Base-by-base conservation (phyloP, 179 eudicot species). In the Dionaea muscipula region DNA sequence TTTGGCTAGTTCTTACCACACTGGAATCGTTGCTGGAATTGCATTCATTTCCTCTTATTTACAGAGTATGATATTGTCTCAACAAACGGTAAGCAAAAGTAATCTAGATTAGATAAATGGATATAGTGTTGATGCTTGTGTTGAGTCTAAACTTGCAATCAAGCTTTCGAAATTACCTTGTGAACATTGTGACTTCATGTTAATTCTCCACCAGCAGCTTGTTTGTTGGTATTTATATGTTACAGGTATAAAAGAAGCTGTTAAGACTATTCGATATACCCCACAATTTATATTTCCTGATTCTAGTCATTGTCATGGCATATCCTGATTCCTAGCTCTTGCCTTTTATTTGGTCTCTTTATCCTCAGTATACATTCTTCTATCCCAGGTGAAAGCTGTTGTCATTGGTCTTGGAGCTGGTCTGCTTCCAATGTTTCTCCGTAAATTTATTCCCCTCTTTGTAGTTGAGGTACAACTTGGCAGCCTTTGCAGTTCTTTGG, bases 361-460 rank as follows among this genome's bases (percentile, higher is more conserved):
- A 11, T 4, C 15, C 43, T 38, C 14, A 38, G 12, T 38, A n/a
- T 43, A 18, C 21, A 18, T 43, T 43, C 8, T 54, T 48, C 20
- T 58, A 27, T 67, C 21, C 22, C 77, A 87, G 96, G 75, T 87
- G 33, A 72, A 75, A 66, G 57, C 83, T 17, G 77, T 76, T 74
- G 84, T 91, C 40, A 74, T 91, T 71, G 98, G 98, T 69, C 94
- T 87, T 61, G 96, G 98, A 66, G 98, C 98, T 56, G 98, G 98
- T 48, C 51, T 91, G 53, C 96, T 91, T 70, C 96, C 96, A 19
- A 84, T 82, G 93, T 84, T 87, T 78, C 85, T 91, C 54, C 87
- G 64, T 47, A 61, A 68, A 6, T 72, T 74, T 63, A 71, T 91
- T 67, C 79, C 82, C 26, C 53, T 71, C 62, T 58, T 82, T 57